phyloP scores from a whole-genome alignment of 768 basidiomycete species.

The Lactifluus subvellereus region DNA sequence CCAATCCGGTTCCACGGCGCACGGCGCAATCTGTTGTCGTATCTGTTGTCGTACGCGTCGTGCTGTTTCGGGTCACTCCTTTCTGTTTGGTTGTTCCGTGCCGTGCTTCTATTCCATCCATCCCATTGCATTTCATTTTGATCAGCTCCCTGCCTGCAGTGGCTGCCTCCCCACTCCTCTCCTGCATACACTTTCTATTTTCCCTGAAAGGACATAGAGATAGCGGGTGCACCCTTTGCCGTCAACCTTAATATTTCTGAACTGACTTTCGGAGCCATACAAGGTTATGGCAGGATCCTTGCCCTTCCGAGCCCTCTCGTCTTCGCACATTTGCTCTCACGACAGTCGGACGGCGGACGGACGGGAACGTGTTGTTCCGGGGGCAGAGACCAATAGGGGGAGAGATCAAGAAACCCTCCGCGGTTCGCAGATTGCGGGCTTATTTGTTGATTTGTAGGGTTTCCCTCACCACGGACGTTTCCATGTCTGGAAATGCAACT shows the following conservation, averaged over 20 bases:
- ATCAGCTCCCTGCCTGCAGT: neutral
- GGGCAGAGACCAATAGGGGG: conserved; percentile 1
- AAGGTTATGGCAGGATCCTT: neutral
- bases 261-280: neutral
- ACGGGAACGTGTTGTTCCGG: neutral
- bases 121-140: neutral
- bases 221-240: neutral
- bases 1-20: neutral
- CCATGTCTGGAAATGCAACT: neutral
- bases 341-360: neutral
- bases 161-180: neutral
- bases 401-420: neutral
- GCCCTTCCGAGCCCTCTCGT: neutral
- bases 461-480: neutral
- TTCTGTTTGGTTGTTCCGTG: neutral
- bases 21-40: neutral
- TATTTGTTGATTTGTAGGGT: neutral
- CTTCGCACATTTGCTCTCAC: neutral
- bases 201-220: neutral
- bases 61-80: neutral
- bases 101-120: conserved; percentile 8
- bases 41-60: neutral
- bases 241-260: neutral
- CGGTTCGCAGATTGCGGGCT: neutral
- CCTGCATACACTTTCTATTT: neutral